Evolutionary conservation across 164 flowering plant genomes (phyloP).

Genomic region (Piper longum): DNA sequence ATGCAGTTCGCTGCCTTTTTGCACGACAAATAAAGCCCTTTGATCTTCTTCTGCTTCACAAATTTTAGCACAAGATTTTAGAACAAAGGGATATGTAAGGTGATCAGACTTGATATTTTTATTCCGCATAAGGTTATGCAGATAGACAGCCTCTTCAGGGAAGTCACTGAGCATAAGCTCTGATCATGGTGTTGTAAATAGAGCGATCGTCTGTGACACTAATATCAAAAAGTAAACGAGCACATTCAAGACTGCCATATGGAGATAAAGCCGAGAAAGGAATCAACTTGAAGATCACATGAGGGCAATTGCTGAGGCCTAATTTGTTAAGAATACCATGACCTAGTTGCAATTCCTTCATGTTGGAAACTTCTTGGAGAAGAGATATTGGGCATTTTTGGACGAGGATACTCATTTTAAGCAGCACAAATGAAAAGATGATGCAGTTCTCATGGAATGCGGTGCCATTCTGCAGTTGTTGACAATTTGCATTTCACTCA

Average conservation of each 20-base stretch:
- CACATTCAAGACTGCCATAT: conserved; percentile 24
- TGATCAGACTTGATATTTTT: conserved; percentile 16
- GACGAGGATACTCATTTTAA: no score
- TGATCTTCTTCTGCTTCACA: conserved; percentile 7
- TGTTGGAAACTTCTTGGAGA: no score
- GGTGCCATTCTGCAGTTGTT: no score
- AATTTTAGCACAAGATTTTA: conserved; percentile 32
- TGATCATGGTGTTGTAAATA: conserved; percentile 32
- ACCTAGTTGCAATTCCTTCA: no score
- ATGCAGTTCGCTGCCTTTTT: conserved; percentile 31
- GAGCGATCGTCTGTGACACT: conserved; percentile 17
- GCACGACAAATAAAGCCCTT: not conserved
- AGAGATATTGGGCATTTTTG: no score
- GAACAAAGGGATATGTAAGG: conserved; percentile 30
- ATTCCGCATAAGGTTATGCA: conserved; percentile 27
- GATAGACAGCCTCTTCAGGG: conserved; percentile 22
- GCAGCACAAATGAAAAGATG: no score
- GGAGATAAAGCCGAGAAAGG: conserved; percentile 20
- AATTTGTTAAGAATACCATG: no score
- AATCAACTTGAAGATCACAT: conserved; percentile 16
- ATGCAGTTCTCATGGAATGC: no score
- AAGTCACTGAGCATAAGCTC: conserved; percentile 28
- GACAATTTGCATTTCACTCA: no score
- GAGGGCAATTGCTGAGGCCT: conserved; percentile 7
- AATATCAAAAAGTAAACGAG: conserved; percentile 20